These are phyloP conservation scores for Scopulariopsis brevicaulis DNA, from an alignment of 2,329 filamentous ascomycete species.

Conservation along the genomic window DNA sequence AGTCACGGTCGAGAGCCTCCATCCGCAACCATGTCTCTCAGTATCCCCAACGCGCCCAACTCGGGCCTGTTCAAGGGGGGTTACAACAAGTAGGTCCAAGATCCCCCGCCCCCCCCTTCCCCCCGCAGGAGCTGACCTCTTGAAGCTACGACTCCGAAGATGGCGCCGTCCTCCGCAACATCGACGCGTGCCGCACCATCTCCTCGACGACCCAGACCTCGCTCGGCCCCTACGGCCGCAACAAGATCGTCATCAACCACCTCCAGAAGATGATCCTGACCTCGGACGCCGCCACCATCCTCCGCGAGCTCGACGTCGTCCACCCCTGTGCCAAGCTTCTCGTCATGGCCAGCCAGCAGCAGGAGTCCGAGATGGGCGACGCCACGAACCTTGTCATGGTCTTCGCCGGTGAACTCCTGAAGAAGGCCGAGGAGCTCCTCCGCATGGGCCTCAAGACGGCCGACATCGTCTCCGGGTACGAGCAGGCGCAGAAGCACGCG, in stretches of 20 bases:
- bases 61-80: slow-evolving; percentile 89
- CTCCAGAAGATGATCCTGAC: slow-evolving; percentile 99
- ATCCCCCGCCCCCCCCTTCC: slow-evolving; percentile 4
- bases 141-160: slow-evolving; percentile 94
- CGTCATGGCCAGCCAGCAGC: slow-evolving; percentile 98
- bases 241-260: slow-evolving; percentile 99
- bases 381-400: slow-evolving; percentile 96
- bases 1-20: not conserved
- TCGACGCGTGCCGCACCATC: slow-evolving; percentile 95
- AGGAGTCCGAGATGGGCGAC: slow-evolving; percentile 98
- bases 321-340: slow-evolving; percentile 95
- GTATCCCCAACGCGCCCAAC: slow-evolving; percentile 90
- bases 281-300: slow-evolving; percentile 92
- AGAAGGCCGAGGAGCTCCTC: slow-evolving; percentile 93
- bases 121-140: slow-evolving; percentile 16
- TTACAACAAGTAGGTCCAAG: slow-evolving; percentile 68
- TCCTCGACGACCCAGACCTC: slow-evolving; percentile 94
- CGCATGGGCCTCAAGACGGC: slow-evolving; percentile 97
- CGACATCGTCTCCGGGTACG: slow-evolving; percentile 91
- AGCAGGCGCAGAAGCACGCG: slow-evolving; percentile 84
- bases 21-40: slow-evolving; percentile 49
- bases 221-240: slow-evolving; percentile 91
- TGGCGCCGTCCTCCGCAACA: slow-evolving; percentile 95
- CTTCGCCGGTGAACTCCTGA: slow-evolving; percentile 85
- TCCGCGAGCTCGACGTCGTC: slow-evolving; percentile 94